phyloP scores from a whole-genome alignment of 2,329 filamentous ascomycete genomes.

The Tolypocladium album region DNA sequence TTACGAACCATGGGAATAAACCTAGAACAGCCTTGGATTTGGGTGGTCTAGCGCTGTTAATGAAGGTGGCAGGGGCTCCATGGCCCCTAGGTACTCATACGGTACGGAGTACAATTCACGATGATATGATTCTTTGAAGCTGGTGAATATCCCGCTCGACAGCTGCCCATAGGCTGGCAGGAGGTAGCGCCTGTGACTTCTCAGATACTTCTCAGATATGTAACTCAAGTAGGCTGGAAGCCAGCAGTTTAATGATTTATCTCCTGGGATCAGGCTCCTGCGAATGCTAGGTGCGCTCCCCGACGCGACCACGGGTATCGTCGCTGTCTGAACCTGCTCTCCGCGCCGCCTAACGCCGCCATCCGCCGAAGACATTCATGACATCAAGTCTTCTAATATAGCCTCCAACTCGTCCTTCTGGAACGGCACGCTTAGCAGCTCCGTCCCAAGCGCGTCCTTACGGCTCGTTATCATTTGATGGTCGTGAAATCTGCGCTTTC shows the following conservation, averaged over 20 bases:
- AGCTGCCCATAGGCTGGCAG: neutral
- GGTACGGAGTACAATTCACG: neutral
- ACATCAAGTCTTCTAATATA: conserved; percentile 63
- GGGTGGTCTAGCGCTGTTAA: neutral
- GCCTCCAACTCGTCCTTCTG: conserved; percentile 79
- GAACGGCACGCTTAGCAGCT: conserved; percentile 78
- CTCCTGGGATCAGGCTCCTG: neutral
- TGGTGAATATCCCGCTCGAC: neutral
- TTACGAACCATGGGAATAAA: neutral
- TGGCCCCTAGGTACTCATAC: neutral
- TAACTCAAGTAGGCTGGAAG: neutral
- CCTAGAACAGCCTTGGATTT: neutral
- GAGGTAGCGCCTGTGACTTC: neutral
- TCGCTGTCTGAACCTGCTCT: no score
- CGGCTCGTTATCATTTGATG: conserved; percentile 93
- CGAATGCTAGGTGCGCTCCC: neutral
- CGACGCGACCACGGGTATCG: no score
- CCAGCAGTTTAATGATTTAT: neutral
- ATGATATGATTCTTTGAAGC: neutral
- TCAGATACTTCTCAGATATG: neutral
- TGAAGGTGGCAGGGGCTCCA: neutral
- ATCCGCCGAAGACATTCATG: conserved; percentile 7
- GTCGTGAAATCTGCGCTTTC: conserved; percentile 65
- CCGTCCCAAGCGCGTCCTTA: conserved; percentile 76
- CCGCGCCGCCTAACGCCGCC: neutral